Conservation (phyloP, 495 filamentous ascomycete species). For the Penicillium cinerascens region DNA sequence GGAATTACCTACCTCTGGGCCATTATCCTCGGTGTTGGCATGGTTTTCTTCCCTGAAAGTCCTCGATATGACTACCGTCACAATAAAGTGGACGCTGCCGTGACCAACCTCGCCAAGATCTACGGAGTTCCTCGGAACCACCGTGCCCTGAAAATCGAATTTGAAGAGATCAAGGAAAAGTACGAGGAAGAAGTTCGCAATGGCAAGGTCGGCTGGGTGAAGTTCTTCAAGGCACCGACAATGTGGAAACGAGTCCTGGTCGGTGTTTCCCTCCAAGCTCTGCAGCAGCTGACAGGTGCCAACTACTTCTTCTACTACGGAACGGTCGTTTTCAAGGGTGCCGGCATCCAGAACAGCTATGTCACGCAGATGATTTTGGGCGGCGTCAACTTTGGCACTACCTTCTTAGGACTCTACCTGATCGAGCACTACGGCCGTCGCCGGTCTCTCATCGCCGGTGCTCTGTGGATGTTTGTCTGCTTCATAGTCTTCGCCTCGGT, state of each 20-base stretch:
- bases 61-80: constrained; percentile 65
- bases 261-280: constrained; percentile 60
- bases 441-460: constrained; percentile 62
- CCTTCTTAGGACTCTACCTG: constrained; percentile 66
- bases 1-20: constrained; percentile 73
- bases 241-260: constrained; percentile 66
- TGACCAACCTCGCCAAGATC: constrained; percentile 60
- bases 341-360: constrained; percentile 64
- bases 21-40: constrained; percentile 62
- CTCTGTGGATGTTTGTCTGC: constrained; percentile 65
- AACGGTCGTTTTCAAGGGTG: constrained; percentile 62
- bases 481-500: constrained; percentile 70
- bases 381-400: constrained; percentile 67
- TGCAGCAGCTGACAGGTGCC: constrained; percentile 40
- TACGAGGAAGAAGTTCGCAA: constrained; percentile 51
- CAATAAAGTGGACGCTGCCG: constrained; percentile 58
- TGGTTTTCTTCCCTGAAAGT: constrained; percentile 68
- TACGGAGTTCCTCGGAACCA: constrained; percentile 64
- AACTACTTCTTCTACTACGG: constrained; percentile 77
- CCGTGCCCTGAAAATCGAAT: constrained; percentile 59
- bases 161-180: constrained; percentile 61
- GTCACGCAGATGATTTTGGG: constrained; percentile 72
- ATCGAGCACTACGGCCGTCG: constrained; percentile 69
- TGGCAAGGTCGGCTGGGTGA: constrained; percentile 19
- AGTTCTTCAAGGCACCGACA: constrained; percentile 60